phyloP scores from a whole-genome alignment of 768 basidiomycete genomes.

The Naganishia vishniacii region DNA sequence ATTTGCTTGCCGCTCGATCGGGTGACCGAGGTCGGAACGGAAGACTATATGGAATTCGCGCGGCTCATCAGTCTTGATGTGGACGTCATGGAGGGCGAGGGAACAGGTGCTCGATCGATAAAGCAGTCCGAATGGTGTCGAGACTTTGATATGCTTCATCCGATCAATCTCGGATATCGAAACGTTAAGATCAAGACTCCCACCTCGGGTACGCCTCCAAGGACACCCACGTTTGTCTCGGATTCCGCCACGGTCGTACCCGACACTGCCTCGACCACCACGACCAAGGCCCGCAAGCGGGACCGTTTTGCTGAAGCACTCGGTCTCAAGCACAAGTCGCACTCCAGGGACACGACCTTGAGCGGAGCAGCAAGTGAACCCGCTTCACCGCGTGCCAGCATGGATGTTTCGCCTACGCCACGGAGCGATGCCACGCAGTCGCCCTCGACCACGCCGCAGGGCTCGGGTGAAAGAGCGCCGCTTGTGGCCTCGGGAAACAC shows the following conservation, averaged over 20 bases:
- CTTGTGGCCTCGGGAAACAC: not conserved
- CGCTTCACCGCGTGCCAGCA: not conserved
- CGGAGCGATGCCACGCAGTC: conserved; percentile 5
- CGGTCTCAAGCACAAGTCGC: conserved; percentile 14
- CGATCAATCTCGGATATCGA: conserved; percentile 19
- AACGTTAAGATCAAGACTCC: not conserved
- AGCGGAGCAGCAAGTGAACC: not conserved
- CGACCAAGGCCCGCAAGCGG: conserved; percentile 16
- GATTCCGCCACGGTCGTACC: not conserved
- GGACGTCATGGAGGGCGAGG: conserved; percentile 27
- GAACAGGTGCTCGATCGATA: not conserved
- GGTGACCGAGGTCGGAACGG: conserved; percentile 33
- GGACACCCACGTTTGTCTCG: not conserved
- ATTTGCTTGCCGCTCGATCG: conserved; percentile 45
- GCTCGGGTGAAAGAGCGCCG: conserved; percentile 1
- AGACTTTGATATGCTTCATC: conserved; percentile 3
- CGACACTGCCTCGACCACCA: not conserved
- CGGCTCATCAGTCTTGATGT: conserved; percentile 42
- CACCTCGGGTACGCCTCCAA: not conserved
- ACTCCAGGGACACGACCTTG: conserved; percentile 4
- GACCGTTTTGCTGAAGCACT: conserved; percentile 7
- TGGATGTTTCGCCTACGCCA: not conserved
- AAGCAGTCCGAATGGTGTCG: not conserved
- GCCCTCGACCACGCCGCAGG: not conserved
- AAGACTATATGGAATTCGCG: conserved; percentile 46